Percentiles rank a stretch among this genome's conserved stretches.
Evolutionary conservation across 495 filamentous ascomycete genomes (phyloP).

Genomic region (Niebla homalea): DNA sequence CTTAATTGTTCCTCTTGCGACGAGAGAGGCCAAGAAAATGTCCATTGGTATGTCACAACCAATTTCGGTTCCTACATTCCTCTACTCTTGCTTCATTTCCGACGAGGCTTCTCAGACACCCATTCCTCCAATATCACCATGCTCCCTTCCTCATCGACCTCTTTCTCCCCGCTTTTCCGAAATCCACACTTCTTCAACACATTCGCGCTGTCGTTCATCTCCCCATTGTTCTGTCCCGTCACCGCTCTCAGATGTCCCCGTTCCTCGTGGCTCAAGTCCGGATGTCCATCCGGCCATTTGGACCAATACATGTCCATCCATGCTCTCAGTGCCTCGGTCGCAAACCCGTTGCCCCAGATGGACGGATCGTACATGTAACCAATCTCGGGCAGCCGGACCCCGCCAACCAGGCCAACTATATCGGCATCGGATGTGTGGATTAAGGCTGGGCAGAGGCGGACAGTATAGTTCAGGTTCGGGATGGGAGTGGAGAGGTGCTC

Average conservation of each 20-base stretch:
- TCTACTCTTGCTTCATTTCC: not conserved
- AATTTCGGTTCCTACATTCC: too few species aligned
- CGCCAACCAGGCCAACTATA: constrained; percentile 2
- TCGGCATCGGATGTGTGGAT: not conserved
- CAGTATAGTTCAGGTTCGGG: not conserved
- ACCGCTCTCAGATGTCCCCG: not conserved
- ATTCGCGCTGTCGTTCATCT: not conserved
- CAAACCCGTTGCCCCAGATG: constrained; percentile 25
- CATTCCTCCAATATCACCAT: constrained; percentile 1
- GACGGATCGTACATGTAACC: constrained; percentile 22
- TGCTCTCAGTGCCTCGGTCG: constrained; percentile 21
- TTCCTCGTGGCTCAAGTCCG: not conserved
- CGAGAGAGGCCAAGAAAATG: too few species aligned
- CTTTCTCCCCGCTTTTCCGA: not conserved
- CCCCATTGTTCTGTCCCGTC: not conserved
- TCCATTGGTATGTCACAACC: too few species aligned
- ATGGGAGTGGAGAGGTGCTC: not conserved
- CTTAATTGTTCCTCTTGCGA: too few species aligned
- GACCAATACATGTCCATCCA: constrained; percentile 21
- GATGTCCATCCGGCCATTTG: constrained; percentile 13
- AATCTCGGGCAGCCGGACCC: constrained; percentile 16
- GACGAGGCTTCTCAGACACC: not conserved
- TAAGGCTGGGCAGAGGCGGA: not conserved
- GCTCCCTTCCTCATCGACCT: not conserved
- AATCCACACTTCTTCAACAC: constrained; percentile 1